Conservation (phyloP, 2,329 filamentous ascomycete species). For the Cordyceps sp. region DNA sequence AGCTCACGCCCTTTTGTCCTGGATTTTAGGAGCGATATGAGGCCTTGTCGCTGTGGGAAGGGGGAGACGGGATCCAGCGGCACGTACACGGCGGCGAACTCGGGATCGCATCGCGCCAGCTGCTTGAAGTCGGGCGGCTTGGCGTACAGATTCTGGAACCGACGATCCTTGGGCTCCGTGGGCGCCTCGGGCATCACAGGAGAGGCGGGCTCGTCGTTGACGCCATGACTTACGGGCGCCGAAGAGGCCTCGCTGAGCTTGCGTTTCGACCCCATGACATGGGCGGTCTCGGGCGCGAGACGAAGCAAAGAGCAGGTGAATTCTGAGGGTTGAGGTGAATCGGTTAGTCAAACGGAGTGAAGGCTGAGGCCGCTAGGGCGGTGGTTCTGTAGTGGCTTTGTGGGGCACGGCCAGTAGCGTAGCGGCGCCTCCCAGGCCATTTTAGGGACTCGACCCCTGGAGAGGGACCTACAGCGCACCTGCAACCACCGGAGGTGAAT, state of each 20-base stretch:
- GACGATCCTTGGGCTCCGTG: conserved; percentile 11
- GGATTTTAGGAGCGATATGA: no score
- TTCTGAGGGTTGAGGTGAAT: background rate
- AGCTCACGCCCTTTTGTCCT: conserved; percentile 31
- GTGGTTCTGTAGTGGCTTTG: no score
- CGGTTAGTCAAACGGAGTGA: no score
- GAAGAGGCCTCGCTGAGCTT: background rate
- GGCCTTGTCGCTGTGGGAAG: background rate
- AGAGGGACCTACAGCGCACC: no score
- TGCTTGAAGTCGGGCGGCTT: conserved; percentile 25
- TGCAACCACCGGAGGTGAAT: no score
- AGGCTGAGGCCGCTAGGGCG: no score
- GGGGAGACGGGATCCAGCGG: background rate
- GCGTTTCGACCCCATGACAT: background rate
- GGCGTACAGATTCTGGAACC: conserved; percentile 22
- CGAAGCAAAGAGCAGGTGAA: background rate
- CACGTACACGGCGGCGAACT: conserved; percentile 24
- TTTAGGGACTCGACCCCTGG: no score
- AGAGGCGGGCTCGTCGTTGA: no score
- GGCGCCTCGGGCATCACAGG: no score
- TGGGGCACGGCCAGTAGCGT: no score
- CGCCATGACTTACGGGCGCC: no score
- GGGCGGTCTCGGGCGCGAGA: background rate
- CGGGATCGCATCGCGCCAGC: conserved; percentile 21
- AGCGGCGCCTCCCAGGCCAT: no score